Conservation (phyloP, 2,329 filamentous ascomycete genomes). For the Pestalotiopsis sp. region DNA sequence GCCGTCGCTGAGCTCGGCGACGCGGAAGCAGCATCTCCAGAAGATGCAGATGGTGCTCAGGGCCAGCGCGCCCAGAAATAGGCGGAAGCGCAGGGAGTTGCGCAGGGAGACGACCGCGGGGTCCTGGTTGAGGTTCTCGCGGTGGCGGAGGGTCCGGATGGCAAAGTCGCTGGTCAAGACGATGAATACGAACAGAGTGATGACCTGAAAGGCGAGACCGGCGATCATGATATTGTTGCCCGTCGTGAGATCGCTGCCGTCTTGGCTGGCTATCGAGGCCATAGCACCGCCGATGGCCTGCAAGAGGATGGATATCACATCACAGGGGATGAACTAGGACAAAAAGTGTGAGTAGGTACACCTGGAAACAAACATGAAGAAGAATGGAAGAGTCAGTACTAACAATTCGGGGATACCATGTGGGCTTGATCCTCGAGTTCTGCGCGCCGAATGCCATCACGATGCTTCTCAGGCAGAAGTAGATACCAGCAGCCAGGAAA, state of each 20-base stretch:
- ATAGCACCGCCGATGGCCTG: conserved; percentile 64
- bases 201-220: conserved; percentile 63
- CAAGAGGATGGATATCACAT: conserved; percentile 61
- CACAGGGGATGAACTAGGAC: conserved; percentile 62
- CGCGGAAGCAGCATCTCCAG: conserved; percentile 65
- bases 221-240: conserved; percentile 69
- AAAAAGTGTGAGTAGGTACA: not conserved
- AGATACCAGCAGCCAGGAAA: conserved; percentile 66
- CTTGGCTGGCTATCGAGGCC: conserved; percentile 44
- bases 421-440: conserved; percentile 49
- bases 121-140: conserved; percentile 40
- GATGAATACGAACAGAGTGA: conserved; percentile 59
- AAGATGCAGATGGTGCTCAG: conserved; percentile 66
- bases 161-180: conserved; percentile 51
- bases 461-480: conserved; percentile 59
- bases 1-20: conserved; percentile 66
- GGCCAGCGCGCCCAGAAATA: conserved; percentile 56
- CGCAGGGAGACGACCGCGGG: conserved; percentile 39
- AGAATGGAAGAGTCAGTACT: conserved; percentile 20
- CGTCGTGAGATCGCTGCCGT: conserved; percentile 32
- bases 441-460: conserved; percentile 49
- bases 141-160: conserved; percentile 39
- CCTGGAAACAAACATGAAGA: not conserved
- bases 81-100: conserved; percentile 47
- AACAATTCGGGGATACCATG: conserved; percentile 52